Base-by-base conservation (phyloP, 2,329 filamentous ascomycete species). In the Monosporascus sp. region DNA sequence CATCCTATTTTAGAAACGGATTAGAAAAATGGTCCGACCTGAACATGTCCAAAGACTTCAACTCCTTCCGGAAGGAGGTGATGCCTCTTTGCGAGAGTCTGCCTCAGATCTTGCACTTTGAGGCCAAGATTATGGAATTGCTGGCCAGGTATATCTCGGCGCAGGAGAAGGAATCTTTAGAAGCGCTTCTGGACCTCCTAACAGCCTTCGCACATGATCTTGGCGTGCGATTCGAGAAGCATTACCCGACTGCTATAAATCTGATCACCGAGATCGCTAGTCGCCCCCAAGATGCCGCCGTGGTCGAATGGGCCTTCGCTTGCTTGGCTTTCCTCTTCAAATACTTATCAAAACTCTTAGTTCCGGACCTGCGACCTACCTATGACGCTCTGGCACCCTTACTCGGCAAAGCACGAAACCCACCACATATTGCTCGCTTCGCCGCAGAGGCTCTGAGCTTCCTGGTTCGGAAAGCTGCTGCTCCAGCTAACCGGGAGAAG, bases 221-320 rank as follows among this genome's bases (percentile, higher is more conserved):
- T 52, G 93, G 93, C 49, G 79, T 81, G 18, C 81, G 86, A 47
- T 99, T 99, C 65, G 92, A 97, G 71, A 90, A 88, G 65, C 85
- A 96, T 69, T 97, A 96, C 68, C 80, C 84, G 46, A 80, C 82
- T 49, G 84, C 88, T 25, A 82, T 99, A 53, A 81, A 78, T 51
- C 75, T 95, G 51, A 84, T 99, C 51, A 82, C 89, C 39, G 83
- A 84, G 17, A 81, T 97, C 58, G 92, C 91, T 11, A 85, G 85
- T 51, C 88, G 84, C 62, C 84, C 89, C 50, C 80, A 88, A 52
- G 87, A 89, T 64, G 85, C 89, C 25, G 89, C 92, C 58, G 91
- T 95, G n/a, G 89, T 97, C 49, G 94, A 99, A 73, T 97, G 93
- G 92, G 93, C 90, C 49, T 99, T 99, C 72, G 90, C 87, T 14